Evolutionary conservation across 257 asterid species (phyloP).

Genomic region (Nicotiana noctiflora): DNA sequence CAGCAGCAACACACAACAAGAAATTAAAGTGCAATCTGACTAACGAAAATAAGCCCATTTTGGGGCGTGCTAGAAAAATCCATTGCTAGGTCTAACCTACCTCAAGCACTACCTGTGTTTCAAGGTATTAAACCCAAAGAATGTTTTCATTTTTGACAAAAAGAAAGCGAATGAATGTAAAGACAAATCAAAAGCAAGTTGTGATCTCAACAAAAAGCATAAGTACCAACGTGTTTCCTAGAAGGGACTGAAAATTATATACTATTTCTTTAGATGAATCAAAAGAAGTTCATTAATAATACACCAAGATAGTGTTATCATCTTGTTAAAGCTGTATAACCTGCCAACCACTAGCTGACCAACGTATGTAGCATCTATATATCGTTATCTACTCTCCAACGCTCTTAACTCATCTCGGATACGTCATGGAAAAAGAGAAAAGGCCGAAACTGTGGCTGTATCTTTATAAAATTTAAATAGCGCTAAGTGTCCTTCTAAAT

Average conservation of each 20-base stretch:
- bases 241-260: background rate
- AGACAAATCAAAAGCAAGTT: background rate
- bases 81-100: background rate
- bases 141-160: background rate
- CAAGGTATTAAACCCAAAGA: background rate
- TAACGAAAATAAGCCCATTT: background rate
- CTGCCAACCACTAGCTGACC: background rate
- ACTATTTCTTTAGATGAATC: background rate
- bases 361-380: background rate
- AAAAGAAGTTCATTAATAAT: background rate
- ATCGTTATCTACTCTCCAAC: background rate
- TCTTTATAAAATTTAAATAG: too few relatives aligned
- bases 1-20: background rate
- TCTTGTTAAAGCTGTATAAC: background rate
- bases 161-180: background rate
- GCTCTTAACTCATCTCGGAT: background rate
- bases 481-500: too few relatives aligned
- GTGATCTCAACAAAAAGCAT: background rate
- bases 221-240: background rate
- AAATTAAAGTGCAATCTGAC: background rate
- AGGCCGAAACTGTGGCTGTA: background rate
- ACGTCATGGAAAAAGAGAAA: background rate
- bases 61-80: background rate
- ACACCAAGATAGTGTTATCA: background rate
- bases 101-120: background rate